A percentile compares a stretch with the other conserved stretches of the same genome.
Evolutionary conservation across 2,329 filamentous ascomycete genomes (phyloP).

Genomic region (Coniosporium tulheliwenetii): DNA sequence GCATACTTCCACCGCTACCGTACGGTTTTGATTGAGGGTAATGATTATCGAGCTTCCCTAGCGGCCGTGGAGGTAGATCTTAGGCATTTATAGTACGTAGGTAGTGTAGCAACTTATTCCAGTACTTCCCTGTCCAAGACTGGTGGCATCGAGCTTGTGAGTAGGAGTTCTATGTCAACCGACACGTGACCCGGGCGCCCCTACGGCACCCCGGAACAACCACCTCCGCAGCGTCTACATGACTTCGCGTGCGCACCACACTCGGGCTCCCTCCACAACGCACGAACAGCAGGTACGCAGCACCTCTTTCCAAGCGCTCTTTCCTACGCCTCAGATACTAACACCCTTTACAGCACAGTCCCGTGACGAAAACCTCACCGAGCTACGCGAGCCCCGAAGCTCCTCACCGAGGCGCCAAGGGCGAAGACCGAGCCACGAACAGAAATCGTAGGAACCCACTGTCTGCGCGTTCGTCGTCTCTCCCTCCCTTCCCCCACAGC

Average conservation of each 20-base stretch:
- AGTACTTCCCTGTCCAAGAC: too few relatives aligned
- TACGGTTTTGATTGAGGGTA: too few relatives aligned
- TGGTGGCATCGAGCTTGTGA: too few relatives aligned
- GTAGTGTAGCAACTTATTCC: too few relatives aligned
- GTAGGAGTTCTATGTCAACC: too few relatives aligned
- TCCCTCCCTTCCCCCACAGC: neutral
- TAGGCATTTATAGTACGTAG: too few relatives aligned
- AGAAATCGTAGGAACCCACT: conserved; percentile 2
- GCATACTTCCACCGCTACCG: too few relatives aligned
- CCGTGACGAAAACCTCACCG: conserved; percentile 1
- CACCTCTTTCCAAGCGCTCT: neutral
- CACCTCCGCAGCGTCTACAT: too few relatives aligned
- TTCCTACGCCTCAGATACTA: neutral
- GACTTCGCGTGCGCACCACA: neutral
- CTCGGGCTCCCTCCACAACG: neutral
- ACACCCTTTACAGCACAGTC: neutral
- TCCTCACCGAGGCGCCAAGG: neutral
- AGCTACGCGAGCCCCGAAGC: conserved; percentile 1
- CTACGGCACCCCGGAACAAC: too few relatives aligned
- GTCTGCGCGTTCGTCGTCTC: neutral
- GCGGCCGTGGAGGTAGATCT: too few relatives aligned
- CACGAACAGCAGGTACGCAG: neutral
- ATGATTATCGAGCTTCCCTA: too few relatives aligned
- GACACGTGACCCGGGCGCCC: too few relatives aligned
- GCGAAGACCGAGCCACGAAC: neutral